These are phyloP conservation scores for Calonectria crousiana DNA, from an alignment of 2,329 filamentous ascomycete genomes.

Conservation along the genomic window DNA sequence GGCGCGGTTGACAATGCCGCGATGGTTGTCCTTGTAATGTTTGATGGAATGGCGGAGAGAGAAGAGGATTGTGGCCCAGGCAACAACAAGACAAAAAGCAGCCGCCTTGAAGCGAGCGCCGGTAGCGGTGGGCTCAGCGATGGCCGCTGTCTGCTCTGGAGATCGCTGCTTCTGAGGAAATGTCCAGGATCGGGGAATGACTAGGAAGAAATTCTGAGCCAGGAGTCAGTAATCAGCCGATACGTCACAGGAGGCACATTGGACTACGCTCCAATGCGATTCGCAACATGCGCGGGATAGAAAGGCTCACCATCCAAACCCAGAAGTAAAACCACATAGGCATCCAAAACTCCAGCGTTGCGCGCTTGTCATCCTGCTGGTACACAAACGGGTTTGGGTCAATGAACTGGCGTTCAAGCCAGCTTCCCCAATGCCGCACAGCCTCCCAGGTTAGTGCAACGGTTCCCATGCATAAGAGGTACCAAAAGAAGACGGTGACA, in stretches of 20 bases:
- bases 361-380: constrained; percentile 69
- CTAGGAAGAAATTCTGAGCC: constrained; percentile 76
- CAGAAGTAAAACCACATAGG: constrained; percentile 81
- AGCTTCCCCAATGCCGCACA: constrained; percentile 82
- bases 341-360: constrained; percentile 75
- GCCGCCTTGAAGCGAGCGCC: constrained; percentile 76
- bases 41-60: constrained; percentile 77
- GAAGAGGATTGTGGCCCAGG: constrained; percentile 71
- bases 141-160: constrained; percentile 65
- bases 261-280: neutral
- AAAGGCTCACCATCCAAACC: constrained; percentile 69
- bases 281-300: neutral
- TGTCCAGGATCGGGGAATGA: constrained; percentile 78
- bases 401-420: constrained; percentile 79
- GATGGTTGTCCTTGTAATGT: constrained; percentile 72
- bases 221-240: constrained; percentile 1
- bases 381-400: constrained; percentile 77
- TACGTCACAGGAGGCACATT: neutral
- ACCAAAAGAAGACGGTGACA: constrained; percentile 81
- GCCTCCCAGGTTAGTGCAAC: constrained; percentile 81
- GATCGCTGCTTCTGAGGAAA: constrained; percentile 74
- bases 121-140: constrained; percentile 72
- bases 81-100: constrained; percentile 70
- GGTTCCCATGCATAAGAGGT: constrained; percentile 73
- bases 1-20: constrained; percentile 62